phyloP scores from a whole-genome alignment of 1,284 basidiomycete species.

The Sutorius eximius region DNA sequence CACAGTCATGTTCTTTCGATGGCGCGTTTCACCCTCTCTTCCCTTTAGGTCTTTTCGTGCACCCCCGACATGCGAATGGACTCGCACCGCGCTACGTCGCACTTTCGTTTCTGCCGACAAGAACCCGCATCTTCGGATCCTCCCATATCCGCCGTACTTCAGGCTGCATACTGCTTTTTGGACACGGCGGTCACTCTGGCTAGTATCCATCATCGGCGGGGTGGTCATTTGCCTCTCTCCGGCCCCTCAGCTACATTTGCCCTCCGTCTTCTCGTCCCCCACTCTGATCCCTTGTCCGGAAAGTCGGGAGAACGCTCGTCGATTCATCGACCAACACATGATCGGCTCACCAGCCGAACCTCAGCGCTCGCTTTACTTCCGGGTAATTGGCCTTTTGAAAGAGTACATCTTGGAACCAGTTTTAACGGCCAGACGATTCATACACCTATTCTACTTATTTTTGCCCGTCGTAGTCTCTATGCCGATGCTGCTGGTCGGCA shows the following conservation, averaged over 20 bases:
- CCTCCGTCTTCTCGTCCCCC: conserved; percentile 56
- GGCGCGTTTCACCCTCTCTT: conserved; percentile 1
- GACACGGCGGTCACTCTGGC: conserved; percentile 47
- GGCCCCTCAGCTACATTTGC: conserved; percentile 40
- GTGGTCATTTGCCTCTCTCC: conserved; percentile 48
- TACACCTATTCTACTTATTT: conserved; percentile 84
- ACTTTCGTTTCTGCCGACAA: conserved; percentile 8
- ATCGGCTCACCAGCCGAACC: conserved; percentile 65
- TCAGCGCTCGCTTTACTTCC: conserved; percentile 45
- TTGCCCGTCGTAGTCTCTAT: conserved; percentile 82
- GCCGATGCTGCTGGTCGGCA: conserved; percentile 86
- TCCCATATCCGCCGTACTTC: conserved; percentile 18
- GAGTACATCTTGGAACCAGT: conserved; percentile 82
- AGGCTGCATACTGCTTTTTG: conserved; percentile 26
- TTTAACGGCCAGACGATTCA: conserved; percentile 80
- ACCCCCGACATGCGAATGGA: neutral
- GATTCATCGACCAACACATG: conserved; percentile 34
- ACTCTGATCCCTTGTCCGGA: conserved; percentile 60
- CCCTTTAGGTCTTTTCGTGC: conserved; percentile 5
- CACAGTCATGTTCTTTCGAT: conserved; percentile 21
- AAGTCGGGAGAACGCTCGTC: conserved; percentile 22
- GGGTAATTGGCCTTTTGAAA: conserved; percentile 47
- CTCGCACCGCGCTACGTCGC: conserved; percentile 1
- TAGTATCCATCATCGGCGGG: conserved; percentile 57
- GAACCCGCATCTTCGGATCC: neutral